Base-by-base conservation (phyloP, 1,139 yeast species). In the Protomyces pachydermus region DNA sequence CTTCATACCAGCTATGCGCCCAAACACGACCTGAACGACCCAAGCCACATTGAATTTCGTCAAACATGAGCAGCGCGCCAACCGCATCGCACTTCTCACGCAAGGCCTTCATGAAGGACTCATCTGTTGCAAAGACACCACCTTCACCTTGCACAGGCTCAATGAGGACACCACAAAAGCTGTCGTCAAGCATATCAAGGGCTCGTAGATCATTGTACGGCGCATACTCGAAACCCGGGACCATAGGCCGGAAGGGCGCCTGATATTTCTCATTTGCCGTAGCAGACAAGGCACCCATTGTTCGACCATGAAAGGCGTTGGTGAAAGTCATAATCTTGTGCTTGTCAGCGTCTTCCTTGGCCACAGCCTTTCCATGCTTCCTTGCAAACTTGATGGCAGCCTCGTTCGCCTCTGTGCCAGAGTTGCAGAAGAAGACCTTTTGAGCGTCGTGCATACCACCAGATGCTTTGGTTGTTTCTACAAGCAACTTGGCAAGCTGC, bases 121-220 rank as follows among this genome's bases (percentile, higher is more conserved):
- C 72, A 37, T 82, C 80, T 64, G 89, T 82, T 23, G 85, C 83
- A 71, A 85, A 84, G 25, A 93, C 86, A 67, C 98, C 98, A 65
- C 98, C 98, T 78, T 93, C 98, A 70, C 98, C 98, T 78, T 93
- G 98, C 67, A 93, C 86, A 23, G 98, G 98, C 77, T 93, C 98
- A 50, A 93, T 85, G 65, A 93, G 91, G 48, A 93, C 95, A 62
- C 91, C 98, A 72, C 96, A 90, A 0, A 97, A 86, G 71, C 86
- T 84, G 9, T 86, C 87, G 67, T 81, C 81, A 18, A 85, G 72
- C 1, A 74, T 71, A 68, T 84, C 80, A 12, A 89, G 85, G 38
- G 86, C 81, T 58, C 78, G 81, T 50, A 86, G 78, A 71, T 86
- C 84, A 67, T 82, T 83, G 63, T 86, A 79, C 61, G 79, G 78